Evolutionary conservation across 345 rosid genomes (phyloP), one percentile per base, ranked within the genome.

Genomic region (Aethionema arabicum): DNA sequence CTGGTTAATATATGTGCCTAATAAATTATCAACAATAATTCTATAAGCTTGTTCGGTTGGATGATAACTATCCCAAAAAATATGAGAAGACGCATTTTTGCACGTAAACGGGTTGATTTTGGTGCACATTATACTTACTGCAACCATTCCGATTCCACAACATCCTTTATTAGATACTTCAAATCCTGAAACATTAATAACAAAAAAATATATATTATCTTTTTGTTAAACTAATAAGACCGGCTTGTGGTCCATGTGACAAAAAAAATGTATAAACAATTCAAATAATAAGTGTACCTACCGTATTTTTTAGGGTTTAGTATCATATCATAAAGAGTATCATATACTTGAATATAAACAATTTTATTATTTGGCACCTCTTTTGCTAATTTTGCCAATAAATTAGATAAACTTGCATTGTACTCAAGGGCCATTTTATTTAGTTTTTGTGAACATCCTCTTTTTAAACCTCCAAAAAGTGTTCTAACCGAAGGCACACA

Each of bases 41-140:
- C 52, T 72, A 66, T 82, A 85, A 5, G 83, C 78, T 58, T 47
- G 62, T 52, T 82, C 85, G 0, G 91, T 80, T 10, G 91, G 87
- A 64, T 85, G 90, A 41, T 72, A 82, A 65, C 85, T 82, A 48
- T 84, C 86, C 85, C 86, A 82, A 36, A 82, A 85, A 4, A 85
- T 29, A 38, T 80, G 72, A 3, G 64, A 56, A 0, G 84, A 75
- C 10, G 38, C 63, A 56, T 82, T 69, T 11, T 56, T 1, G 59
- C 87, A 85, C 41, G 59, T 63, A 15, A 56, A 56, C 3, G 80
- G 68, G 66, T 42, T 65, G 13, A 58, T 13, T 30, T 31, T 16
- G 67, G 78, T 85, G 57, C 87, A 85, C 11, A 85, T 43, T 5
- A 73, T 5, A 8, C 74, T 40, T 15, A 69, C 79, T 63, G 80